Evolutionary conservation across 2,329 filamentous ascomycete species (phyloP).

Genomic region (Penicillium sp.): DNA sequence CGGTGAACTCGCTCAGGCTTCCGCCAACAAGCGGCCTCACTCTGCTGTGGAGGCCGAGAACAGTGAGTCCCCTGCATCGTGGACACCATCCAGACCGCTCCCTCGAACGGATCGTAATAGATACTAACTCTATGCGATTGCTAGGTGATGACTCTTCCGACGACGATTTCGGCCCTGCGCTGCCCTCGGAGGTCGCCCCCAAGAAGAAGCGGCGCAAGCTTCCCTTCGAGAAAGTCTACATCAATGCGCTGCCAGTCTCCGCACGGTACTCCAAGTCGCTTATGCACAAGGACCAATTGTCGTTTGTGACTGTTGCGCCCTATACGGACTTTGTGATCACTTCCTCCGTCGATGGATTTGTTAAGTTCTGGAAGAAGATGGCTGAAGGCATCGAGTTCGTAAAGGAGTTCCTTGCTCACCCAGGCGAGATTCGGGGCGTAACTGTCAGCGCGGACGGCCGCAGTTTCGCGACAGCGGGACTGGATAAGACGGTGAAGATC

Average conservation of each 20-base stretch:
- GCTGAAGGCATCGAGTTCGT: conserved; percentile 91
- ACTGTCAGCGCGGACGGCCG: conserved; percentile 86
- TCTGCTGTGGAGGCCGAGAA: conserved; percentile 54
- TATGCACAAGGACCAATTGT: conserved; percentile 96
- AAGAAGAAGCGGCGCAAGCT: conserved; percentile 91
- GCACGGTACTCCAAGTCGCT: conserved; percentile 87
- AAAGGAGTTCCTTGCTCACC: conserved; percentile 93
- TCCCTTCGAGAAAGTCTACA: conserved; percentile 91
- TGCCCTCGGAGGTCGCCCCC: conserved; percentile 73
- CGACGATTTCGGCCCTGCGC: conserved; percentile 89
- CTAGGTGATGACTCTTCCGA: conserved; percentile 56
- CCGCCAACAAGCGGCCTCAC: conserved; percentile 57
- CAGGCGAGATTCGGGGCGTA: conserved; percentile 77
- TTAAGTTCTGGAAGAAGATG: conserved; percentile 99
- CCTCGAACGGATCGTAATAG: conserved; percentile 1
- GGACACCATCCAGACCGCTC: conserved; percentile 14
- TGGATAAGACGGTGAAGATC: conserved; percentile 50
- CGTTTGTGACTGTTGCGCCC: conserved; percentile 84
- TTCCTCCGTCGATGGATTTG: conserved; percentile 87
- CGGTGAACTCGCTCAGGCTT: conserved; percentile 22
- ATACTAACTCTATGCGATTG: conserved; percentile 15
- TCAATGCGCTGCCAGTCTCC: conserved; percentile 81
- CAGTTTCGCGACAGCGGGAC: conserved; percentile 86
- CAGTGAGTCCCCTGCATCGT: conserved; percentile 24
- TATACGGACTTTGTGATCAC: conserved; percentile 94